Percentiles rank a stretch among this genome's conserved stretches.
phyloP scores from a whole-genome alignment of 495 filamentous ascomycete species.

The Podospora tetraspora region DNA sequence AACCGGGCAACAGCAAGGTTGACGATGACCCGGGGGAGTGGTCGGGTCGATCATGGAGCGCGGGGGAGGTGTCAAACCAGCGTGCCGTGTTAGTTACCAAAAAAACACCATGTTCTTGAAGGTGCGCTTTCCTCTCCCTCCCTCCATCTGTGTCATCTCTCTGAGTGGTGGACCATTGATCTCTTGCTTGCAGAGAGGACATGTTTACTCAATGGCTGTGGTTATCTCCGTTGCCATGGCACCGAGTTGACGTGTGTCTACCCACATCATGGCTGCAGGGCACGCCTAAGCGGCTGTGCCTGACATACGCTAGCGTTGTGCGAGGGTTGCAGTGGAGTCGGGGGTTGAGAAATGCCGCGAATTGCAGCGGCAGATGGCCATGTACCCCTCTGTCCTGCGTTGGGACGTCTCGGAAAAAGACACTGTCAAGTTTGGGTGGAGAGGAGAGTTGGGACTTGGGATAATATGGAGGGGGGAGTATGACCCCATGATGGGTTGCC shows the following conservation, averaged over 20 bases:
- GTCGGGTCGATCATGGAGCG: not conserved
- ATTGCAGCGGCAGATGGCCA: not conserved
- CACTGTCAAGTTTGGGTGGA: not conserved
- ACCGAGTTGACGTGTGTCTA: not conserved
- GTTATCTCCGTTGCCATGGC: not conserved
- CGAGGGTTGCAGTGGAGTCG: slow-evolving; percentile 6
- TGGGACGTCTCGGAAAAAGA: not conserved
- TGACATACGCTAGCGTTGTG: slow-evolving; percentile 5
- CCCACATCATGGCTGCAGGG: not conserved
- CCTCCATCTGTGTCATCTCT: not conserved
- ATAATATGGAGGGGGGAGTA: not conserved
- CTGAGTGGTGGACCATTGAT: not conserved
- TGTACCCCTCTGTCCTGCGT: not conserved
- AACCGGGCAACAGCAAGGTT: not conserved
- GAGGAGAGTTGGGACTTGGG: not conserved
- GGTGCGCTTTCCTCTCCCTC: not conserved
- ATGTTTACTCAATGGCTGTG: not conserved
- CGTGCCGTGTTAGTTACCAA: not conserved
- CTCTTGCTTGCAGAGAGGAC: too few species aligned
- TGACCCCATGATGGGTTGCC: not conserved
- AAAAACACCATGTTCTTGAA: not conserved
- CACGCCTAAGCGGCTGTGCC: not conserved
- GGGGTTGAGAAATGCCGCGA: slow-evolving; percentile 1
- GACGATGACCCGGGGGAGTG: not conserved
- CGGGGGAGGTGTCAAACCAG: not conserved